Evolutionary conservation across 1,284 basidiomycete genomes (phyloP).

Genomic region (Trichosporon sp.): DNA sequence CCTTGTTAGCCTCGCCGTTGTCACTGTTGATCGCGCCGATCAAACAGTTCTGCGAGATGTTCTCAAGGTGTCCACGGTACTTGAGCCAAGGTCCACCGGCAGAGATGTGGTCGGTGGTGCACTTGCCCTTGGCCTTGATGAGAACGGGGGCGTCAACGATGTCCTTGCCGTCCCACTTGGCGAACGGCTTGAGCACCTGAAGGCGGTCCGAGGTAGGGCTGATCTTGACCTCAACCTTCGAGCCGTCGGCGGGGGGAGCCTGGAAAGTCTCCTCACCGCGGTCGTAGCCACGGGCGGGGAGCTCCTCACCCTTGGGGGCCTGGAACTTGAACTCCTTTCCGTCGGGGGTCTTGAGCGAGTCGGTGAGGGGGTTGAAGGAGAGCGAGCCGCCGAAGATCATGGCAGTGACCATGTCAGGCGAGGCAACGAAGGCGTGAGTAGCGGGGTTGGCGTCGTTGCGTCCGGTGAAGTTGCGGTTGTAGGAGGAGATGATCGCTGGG

Average conservation of each 20-base stretch:
- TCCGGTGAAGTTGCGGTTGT: conserved; percentile 99
- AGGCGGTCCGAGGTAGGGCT: conserved; percentile 87
- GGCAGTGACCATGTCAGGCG: conserved; percentile 95
- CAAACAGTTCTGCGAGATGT: conserved; percentile 93
- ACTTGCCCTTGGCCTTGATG: conserved; percentile 99
- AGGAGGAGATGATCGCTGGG: conserved; percentile 95
- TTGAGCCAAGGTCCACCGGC: conserved; percentile 95
- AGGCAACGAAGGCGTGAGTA: conserved; percentile 97
- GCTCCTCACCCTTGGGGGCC: conserved; percentile 80
- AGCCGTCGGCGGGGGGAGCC: conserved; percentile 80
- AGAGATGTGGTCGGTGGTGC: conserved; percentile 61
- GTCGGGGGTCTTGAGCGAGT: conserved; percentile 79
- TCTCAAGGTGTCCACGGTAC: conserved; percentile 97
- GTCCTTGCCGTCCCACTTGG: conserved; percentile 88
- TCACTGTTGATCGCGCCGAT: conserved; percentile 95
- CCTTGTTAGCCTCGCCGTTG: conserved; percentile 92
- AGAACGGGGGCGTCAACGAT: conserved; percentile 83
- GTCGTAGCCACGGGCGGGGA: conserved; percentile 88
- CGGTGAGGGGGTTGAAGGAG: conserved; percentile 94
- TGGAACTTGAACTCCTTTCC: conserved; percentile 98
- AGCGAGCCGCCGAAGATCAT: conserved; percentile 91
- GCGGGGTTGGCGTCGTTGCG: conserved; percentile 99
- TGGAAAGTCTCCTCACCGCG: conserved; percentile 97
- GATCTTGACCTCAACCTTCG: conserved; percentile 78
- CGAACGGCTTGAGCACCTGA: conserved; percentile 87